Base-by-base conservation (phyloP, 2,329 filamentous ascomycete species). In the Aspergillus terreus region DNA sequence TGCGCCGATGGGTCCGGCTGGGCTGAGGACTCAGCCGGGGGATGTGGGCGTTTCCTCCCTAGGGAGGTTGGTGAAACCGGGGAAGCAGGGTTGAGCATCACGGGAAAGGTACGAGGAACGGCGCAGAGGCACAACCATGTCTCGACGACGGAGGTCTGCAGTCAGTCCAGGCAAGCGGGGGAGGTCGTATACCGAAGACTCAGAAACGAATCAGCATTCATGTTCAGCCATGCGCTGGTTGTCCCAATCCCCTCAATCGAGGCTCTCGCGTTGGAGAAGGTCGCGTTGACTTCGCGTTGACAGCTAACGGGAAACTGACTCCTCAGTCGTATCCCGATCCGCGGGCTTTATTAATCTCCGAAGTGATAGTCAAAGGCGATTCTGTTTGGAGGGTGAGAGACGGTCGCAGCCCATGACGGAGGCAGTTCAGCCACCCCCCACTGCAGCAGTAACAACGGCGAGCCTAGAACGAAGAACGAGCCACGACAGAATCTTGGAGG, bases 41-140 rank as follows among this genome's bases (percentile, higher is more conserved):
- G 58, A 51, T 67, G 66, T 15, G 65, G 64, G 63, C 70, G 67
- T 61, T 73, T 73, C 57, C 64, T 69, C 46, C 70, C 67, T 48
- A 60, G 55, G 55, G 63, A 64, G 53, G 63, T 52, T 47, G 69
- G 65, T 9, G 68, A 67, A 17, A 58, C 55, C 35, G 62, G 66
- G 43, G 64, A 62, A 49, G 63, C 52, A 44, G 62, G 56, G 49
- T 68, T 69, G 60, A 69, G 65, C 69, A 72, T 72, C 53, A 52
- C 62, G 54, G 58, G 53, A 49, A 60, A 59, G 52, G 56, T 49
- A 53, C 53, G 58, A 52, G 45, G 57, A 55, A 55, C 51, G 50
- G 56, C 58, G 56, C 59, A 60, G 53, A 54, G 44, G 49, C 58
- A 58, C 62, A 61, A 67, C 62, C 66, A 69, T 68, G 54, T 66